Base-by-base conservation (phyloP, 2,329 filamentous ascomycete species). In the Colletotrichum sp. region DNA sequence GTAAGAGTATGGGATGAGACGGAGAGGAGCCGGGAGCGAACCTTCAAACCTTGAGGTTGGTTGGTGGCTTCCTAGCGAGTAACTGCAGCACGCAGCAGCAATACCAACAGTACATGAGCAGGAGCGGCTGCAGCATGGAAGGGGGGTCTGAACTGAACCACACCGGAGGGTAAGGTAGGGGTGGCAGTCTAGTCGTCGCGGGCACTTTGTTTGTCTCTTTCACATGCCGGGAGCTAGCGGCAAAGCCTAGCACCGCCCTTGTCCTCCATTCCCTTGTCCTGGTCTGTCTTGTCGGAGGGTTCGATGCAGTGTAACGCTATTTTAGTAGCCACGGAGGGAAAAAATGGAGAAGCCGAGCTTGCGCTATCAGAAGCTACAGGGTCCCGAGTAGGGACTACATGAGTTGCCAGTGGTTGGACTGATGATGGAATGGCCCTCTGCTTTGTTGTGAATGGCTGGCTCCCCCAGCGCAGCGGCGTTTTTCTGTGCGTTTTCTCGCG, bases 11-110 rank as follows among this genome's bases (percentile, higher is more conserved):
- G 71, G 74, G 74, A 76, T 76, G 74, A 76, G 74, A 76, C 74
- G 74, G 71, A 76, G 74, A 63, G 63, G 69, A 76, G 70, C 74
- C 70, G 74, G 74, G 74, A 76, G 74, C 74, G 71, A 76, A 65
- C 74, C 65, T 76, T 65, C 70, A 49, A 74, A 74, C 74, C 59
- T 74, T 73, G 70, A 68, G 64, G 34, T 39, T 76, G 64, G 74
- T 68, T 74, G 64, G 74, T 68, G 74, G 68, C 60, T 71, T 49
- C 34, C 72, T 65, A 68, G 32, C 30, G 39, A 26, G 39, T 34
- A 32, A 8, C 32, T 55, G 68, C 63, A 55, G 34, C 36, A 75
- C 32, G 28, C 32, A 63, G 68, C 70, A 30, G 34, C 36, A 75
- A 49, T 26, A 62, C 26, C 39, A 62, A 24, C 26, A 32, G 52